Base-by-base conservation (phyloP, 1,139 yeast species). In the Pichia sp. region DNA sequence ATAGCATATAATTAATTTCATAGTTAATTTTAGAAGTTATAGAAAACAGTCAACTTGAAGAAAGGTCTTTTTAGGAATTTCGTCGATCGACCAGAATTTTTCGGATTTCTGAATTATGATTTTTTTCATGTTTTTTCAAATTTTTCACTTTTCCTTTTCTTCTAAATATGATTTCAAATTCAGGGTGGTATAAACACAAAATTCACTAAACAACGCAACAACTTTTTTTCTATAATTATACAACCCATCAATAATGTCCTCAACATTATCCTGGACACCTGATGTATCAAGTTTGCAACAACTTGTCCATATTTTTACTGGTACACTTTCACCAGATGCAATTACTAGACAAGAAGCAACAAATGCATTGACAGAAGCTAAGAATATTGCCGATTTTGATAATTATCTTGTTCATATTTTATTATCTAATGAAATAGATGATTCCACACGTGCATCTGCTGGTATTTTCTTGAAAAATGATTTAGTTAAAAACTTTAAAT, bases 391-490 rank as follows among this genome's bases (percentile, higher is more conserved):
- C 1, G 94, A 87, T 62, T 76, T 86, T 56, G 85, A 83, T 58
- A 87, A 85, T 64, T 92, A 90, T 64, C 71, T 92, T 39, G 74
- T 87, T 39, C 79, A 77, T 59, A 74, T 90, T 44, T 71, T 92
- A 43, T 77, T 86, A 49, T 83, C 83, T 42, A 68, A 64, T 7
- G 57, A 64, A 8, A 40, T 60, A 7, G 59, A 59, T 18, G 60
- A 64, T 4, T 82, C 83, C 43, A 76, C 85, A 27, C 74, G 97
- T 49, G 96, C 96, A 0, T 83, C 96, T 0, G 92, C 97, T 1
- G 98, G 97, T 15, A 69, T 90, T 52, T 74, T 82, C 60, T 74
- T 92, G 62, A 92, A 92, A 64, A 90, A 90, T 65, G 76, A 79
- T 52, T 62, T 80, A 43, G 47, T 61, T 3, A 68, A 65, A 50